Base-by-base conservation (phyloP, 2,329 filamentous ascomycete species). In the Colletotrichum tropicicola region DNA sequence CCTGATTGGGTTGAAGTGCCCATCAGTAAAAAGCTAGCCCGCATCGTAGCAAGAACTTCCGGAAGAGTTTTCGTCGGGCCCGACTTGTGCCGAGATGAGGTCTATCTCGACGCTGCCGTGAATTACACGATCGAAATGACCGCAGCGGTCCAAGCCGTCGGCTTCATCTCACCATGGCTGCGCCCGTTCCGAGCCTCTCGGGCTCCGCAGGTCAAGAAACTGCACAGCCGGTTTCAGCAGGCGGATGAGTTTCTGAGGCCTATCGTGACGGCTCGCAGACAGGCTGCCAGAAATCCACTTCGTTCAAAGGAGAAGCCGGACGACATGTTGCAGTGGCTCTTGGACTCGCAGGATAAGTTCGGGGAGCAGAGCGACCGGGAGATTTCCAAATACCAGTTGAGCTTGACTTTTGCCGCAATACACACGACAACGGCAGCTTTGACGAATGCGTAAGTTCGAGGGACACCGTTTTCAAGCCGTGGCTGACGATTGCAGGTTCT, bases 321-420 rank as follows among this genome's bases (percentile, higher is more conserved):
- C 58, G 82, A 85, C 65, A 80, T 83, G 73, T 73, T 82, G 17
- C 79, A 83, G 68, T 84, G 82, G 82, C 30, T 84, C 5, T 72
- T 82, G 8, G 77, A 81, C 32, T 71, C 72, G 0, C 73, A 78
- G 27, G 67, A 71, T 3, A 76, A 79, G 68, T 77, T 76, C 13
- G 69, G 68, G 2, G 68, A 71, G 6, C 55, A 71, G 59, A 71
- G 69, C 21, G 73, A 76, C 56, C 72, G 74, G 43, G 73, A 77
- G 27, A 69, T 83, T 13, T 77, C 82, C 8, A 74, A 74, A 41
- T 70, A 80, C n/a, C 78, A 85, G 70, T 74, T 85, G 10, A 71
- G 74, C 0, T 65, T 85, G 9, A 79, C 75, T 37, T 82, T 85
- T 58, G 83, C 83, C 0, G 80, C 84, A 2, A 85, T 87, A 28